phyloP scores from a whole-genome alignment of 768 basidiomycete species.

The Suillus bovinus region DNA sequence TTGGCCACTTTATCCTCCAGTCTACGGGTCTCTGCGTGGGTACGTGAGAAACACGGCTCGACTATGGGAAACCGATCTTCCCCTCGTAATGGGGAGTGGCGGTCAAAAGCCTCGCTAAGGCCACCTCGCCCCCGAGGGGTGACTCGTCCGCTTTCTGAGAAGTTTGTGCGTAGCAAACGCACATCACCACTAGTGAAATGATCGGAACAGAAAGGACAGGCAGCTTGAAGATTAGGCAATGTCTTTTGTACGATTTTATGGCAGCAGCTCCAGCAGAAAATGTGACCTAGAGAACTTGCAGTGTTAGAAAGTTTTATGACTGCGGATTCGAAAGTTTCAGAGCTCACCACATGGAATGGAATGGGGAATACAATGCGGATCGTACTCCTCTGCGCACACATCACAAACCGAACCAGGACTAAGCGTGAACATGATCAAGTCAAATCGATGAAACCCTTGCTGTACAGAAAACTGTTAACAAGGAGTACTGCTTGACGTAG shows the following conservation, averaged over 20 bases:
- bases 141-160: constrained; percentile 63
- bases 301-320: not conserved
- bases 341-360: constrained; percentile 78
- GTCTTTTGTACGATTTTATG: constrained; percentile 82
- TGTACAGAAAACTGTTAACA: constrained; percentile 39
- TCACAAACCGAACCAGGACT: constrained; percentile 82
- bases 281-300: constrained; percentile 55
- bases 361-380: constrained; percentile 69
- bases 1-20: constrained; percentile 78
- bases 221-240: constrained; percentile 60
- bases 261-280: constrained; percentile 76
- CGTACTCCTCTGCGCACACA: constrained; percentile 87
- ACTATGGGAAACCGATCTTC: constrained; percentile 49
- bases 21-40: constrained; percentile 56
- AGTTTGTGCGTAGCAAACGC: constrained; percentile 80
- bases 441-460: constrained; percentile 39
- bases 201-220: constrained; percentile 86
- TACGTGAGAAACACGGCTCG: constrained; percentile 40
- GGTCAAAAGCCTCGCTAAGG: constrained; percentile 44
- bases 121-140: constrained; percentile 60
- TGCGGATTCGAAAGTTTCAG: constrained; percentile 14
- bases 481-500: constrained; percentile 43
- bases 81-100: constrained; percentile 45
- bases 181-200: constrained; percentile 62
- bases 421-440: constrained; percentile 71